These are phyloP conservation scores for Diaporthe longicolla DNA, from an alignment of 2,329 filamentous ascomycete species.

Conservation along the genomic window DNA sequence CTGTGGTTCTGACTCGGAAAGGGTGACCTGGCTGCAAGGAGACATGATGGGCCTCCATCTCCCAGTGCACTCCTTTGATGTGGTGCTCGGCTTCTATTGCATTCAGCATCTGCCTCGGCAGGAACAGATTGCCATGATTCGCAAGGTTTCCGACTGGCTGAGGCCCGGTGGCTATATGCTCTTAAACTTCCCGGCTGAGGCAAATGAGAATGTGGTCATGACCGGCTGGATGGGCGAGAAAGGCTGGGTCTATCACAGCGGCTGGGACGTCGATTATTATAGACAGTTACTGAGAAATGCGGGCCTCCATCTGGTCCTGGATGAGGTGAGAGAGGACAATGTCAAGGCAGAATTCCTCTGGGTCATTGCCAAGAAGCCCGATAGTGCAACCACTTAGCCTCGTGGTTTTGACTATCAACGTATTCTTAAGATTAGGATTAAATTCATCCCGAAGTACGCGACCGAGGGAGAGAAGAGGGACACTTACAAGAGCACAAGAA, in stretches of 20 bases:
- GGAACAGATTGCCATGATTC: slow-evolving; percentile 63
- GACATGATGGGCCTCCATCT: slow-evolving; percentile 49
- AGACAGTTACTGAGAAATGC: slow-evolving; percentile 49
- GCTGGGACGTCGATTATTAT: slow-evolving; percentile 54
- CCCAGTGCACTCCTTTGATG: slow-evolving; percentile 9
- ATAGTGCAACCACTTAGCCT: neutral
- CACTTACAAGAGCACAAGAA: neutral
- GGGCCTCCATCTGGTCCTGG: slow-evolving; percentile 53
- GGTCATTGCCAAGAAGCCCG: slow-evolving; percentile 54
- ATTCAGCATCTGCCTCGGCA: slow-evolving; percentile 67
- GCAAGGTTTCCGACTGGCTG: slow-evolving; percentile 62
- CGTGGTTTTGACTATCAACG: neutral
- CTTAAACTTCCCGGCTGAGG: slow-evolving; percentile 60
- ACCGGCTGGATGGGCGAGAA: slow-evolving; percentile 56
- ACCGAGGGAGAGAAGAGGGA: neutral
- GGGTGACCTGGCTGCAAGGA: slow-evolving; percentile 33
- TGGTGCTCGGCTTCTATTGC: slow-evolving; percentile 59
- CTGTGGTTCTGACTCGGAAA: slow-evolving; percentile 35
- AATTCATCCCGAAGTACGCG: neutral
- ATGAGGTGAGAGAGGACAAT: slow-evolving; percentile 51
- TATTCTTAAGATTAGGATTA: no score
- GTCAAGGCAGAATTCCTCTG: slow-evolving; percentile 55
- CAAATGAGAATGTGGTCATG: slow-evolving; percentile 48
- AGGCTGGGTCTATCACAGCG: slow-evolving; percentile 62
- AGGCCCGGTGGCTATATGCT: slow-evolving; percentile 65